Percentiles rank a stretch among this genome's conserved stretches.
phyloP scores from a whole-genome alignment of 2,329 filamentous ascomycete genomes.

The Aplosporella prunicola region DNA sequence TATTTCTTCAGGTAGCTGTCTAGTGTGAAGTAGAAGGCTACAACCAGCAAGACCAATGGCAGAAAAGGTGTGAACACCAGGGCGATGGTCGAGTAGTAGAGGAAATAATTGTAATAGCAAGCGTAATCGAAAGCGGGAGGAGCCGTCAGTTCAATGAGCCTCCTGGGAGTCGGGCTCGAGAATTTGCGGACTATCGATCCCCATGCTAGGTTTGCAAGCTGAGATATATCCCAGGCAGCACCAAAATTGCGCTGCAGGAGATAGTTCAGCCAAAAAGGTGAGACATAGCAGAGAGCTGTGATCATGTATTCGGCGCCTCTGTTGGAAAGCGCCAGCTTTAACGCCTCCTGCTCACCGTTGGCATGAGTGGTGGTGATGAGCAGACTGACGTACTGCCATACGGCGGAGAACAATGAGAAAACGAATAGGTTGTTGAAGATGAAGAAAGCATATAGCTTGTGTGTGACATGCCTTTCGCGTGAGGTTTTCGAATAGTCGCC shows the following conservation, averaged over 20 bases:
- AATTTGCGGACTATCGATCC: slow-evolving; percentile 80
- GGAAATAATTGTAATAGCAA: slow-evolving; percentile 95
- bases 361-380: no score
- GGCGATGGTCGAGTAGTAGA: slow-evolving; percentile 86
- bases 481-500: slow-evolving; percentile 90
- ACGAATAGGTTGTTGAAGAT: slow-evolving; percentile 94
- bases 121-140: slow-evolving; percentile 91
- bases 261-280: slow-evolving; percentile 90
- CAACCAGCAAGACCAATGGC: slow-evolving; percentile 76
- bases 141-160: slow-evolving; percentile 85
- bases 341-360: slow-evolving; percentile 48
- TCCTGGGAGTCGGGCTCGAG: slow-evolving; percentile 75
- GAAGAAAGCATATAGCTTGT: slow-evolving; percentile 90
- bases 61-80: slow-evolving; percentile 78
- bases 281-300: slow-evolving; percentile 69
- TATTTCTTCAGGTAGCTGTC: slow-evolving; percentile 95
- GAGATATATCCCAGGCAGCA: slow-evolving; percentile 86
- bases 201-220: slow-evolving; percentile 74
- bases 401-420: slow-evolving; percentile 81
- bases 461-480: slow-evolving; percentile 81
- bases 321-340: slow-evolving; percentile 55
- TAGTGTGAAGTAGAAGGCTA: slow-evolving; percentile 78
- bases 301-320: slow-evolving; percentile 57
- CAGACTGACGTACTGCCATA: slow-evolving; percentile 62
- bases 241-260: slow-evolving; percentile 87